Evolutionary conservation across 1,139 yeast genomes (phyloP), one percentile per base, ranked within the genome.

Genomic region (Yamadazyma blattariae): DNA sequence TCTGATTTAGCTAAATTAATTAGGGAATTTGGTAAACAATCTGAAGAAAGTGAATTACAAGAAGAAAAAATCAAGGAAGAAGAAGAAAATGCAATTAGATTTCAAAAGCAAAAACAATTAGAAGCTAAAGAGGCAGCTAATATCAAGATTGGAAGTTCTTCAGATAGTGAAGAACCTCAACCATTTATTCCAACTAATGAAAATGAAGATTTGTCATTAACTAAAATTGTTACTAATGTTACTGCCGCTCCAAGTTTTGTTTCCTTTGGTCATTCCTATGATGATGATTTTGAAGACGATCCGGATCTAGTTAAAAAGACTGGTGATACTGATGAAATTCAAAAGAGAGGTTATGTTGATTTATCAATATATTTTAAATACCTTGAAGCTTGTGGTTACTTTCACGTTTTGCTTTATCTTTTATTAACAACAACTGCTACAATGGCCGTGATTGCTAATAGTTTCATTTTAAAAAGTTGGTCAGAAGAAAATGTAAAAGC

Each of bases 391-490:
- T 64, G 71, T 44, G 60, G 61, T 30, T 57, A 55, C 41, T 38
- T 42, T 5, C 57, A 50, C 28, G 46, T 64, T 22, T 37, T 52
- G 1, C 30, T 62, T 9, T 65, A 63, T 46, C 37, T 63, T 13
- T 30, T 50, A 4, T 48, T 59, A 17, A 40, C 54, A 9, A 40
- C 50, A 12, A 38, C 46, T 11, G 50, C 56, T 14, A 48, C 60
- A 12, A 40, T 51, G 14, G 44, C 52, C 25, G 41, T 51, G 9
- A 53, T 65, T 35, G 36, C 49, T n/a, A 64, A 61, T 26, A 61
- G 57, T 31, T 61, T 58, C 38, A 45, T 61, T n/a, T 54, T 67
- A 42, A 65, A 63, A 38, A 44, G 48, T 29, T 66, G 72, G 72
- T 64, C 73, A 1, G 67, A 64, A 37, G 42, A 46, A 13, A 67